These are phyloP conservation scores for Candida methanosorbosa DNA, from an alignment of 805 yeast species.

Conservation along the genomic window DNA sequence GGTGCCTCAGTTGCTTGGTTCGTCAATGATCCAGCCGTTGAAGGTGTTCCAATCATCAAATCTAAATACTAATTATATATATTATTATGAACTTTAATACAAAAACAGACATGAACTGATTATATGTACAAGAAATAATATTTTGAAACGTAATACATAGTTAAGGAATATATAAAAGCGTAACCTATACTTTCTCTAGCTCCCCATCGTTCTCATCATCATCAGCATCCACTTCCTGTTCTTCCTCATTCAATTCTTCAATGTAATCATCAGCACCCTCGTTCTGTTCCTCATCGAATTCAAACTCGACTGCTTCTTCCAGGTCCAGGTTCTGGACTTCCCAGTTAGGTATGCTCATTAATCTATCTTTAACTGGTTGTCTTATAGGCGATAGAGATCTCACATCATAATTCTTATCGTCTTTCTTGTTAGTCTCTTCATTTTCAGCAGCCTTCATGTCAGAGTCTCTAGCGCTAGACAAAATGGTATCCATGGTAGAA, in stretches of 20 bases:
- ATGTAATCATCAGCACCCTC: neutral
- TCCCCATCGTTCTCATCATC: neutral
- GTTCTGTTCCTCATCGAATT: slow-evolving; percentile 8
- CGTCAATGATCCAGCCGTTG: slow-evolving; percentile 70
- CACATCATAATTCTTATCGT: slow-evolving; percentile 6
- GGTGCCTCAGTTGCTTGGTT: slow-evolving; percentile 65
- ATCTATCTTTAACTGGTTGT: neutral
- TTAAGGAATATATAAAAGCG: neutral
- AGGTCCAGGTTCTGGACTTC: slow-evolving; percentile 20
- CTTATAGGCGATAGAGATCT: no score
- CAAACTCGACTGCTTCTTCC: slow-evolving; percentile 17
- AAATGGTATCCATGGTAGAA: no score
- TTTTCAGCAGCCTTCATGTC: neutral
- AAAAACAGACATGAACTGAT: no score
- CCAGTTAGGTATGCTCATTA: slow-evolving; percentile 12
- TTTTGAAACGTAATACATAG: no score
- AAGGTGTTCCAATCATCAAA: slow-evolving; percentile 36
- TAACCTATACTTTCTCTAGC: neutral
- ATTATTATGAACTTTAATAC: neutral
- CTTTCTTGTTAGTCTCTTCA: slow-evolving; percentile 3
- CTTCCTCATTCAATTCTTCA: neutral
- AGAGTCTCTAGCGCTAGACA: no score
- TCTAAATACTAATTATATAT: slow-evolving; percentile 5
- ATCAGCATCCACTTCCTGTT: neutral
- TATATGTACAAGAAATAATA: no score